Base-by-base conservation (phyloP, 768 basidiomycete species). In the Xerocomus spinulosus region DNA sequence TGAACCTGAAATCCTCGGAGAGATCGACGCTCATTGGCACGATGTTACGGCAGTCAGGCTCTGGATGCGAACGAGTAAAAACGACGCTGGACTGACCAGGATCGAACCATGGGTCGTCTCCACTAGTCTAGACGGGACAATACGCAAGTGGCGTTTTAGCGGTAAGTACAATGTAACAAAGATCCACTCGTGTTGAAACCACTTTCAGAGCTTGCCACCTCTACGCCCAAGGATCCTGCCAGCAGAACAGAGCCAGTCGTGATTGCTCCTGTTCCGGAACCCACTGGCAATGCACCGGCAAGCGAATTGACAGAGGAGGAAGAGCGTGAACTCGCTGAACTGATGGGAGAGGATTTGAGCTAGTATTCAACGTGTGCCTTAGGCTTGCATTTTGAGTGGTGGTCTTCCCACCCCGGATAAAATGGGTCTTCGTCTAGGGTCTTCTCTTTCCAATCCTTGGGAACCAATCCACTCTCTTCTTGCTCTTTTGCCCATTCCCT, bases 1-100 rank as follows among this genome's bases (percentile, higher is more conserved):
- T 21, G 82, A 83, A 54, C 83, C 83, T 2, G 86, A 87, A 49
- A 66, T 89, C 24, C 63, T 92, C n/a, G 72, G 75, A 23, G 80
- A 82, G 56, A 68, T 89, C 10, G 89, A 96, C 55, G 93, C 81
- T 6, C 95, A 97, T 61, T 91, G 85, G 81, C 91, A 91, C 55
- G 91, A 96, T 56, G 83, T 97, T 14, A 87, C 80, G 4, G 81
- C 78, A 5, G 68, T 98, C 43, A 75, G 77, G 24, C 69, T 85
- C 10, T 96, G 92, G 92, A 68, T 77, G 55, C 76, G 82, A 24
- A 71, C 64, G 45, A 70, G 69, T 7, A 62, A 67, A 24, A 73
- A 71, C 9, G 69, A 69, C 21, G 77, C 75, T 51, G 73, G 73
- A 8, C 67, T 60, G 44, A 74, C 70, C n/a, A 72, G 70, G 53